Percentiles rank a stretch among this genome's conserved stretches.
phyloP scores from a whole-genome alignment of 2,329 filamentous ascomycete species.

The Ascochyta fabae region DNA sequence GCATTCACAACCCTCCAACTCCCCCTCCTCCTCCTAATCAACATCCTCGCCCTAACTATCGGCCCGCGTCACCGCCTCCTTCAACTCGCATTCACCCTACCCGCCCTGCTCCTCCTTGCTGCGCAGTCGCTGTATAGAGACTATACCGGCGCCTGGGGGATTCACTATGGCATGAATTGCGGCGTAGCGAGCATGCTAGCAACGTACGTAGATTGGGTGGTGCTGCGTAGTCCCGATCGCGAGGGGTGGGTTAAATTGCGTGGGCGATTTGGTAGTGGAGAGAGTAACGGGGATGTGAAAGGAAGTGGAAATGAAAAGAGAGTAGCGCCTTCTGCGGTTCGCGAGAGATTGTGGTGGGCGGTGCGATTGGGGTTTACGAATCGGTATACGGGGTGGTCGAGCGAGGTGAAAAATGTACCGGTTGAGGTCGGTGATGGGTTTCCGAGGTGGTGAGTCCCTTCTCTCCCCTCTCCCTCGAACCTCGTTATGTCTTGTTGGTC shows the following conservation, averaged over 20 bases:
- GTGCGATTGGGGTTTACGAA: slow-evolving; percentile 21
- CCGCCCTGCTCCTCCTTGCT: slow-evolving; percentile 21
- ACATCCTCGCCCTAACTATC: slow-evolving; percentile 24
- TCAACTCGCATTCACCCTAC: slow-evolving; percentile 21
- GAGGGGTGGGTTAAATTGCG: slow-evolving; percentile 31
- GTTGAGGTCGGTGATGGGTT: slow-evolving; percentile 25
- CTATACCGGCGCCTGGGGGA: slow-evolving; percentile 20
- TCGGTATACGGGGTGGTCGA: slow-evolving; percentile 36
- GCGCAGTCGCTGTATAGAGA: slow-evolving; percentile 27
- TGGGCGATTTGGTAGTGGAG: background rate
- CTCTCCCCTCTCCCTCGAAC: no score
- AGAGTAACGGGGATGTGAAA: background rate
- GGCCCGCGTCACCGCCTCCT: slow-evolving; percentile 13
- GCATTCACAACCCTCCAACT: slow-evolving; percentile 17
- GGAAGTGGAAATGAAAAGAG: background rate
- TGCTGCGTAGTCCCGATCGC: slow-evolving; percentile 31
- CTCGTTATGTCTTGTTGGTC: no score
- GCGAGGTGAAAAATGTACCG: slow-evolving; percentile 37
- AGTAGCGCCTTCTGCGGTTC: slow-evolving; percentile 14
- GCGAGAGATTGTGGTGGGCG: slow-evolving; percentile 31
- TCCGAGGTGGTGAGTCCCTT: slow-evolving; percentile 27
- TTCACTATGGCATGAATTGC: slow-evolving; percentile 23
- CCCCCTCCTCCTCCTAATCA: slow-evolving; percentile 22
- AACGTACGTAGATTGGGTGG: slow-evolving; percentile 30
- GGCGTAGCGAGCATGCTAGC: slow-evolving; percentile 10